Evolutionary conservation across 164 flowering plant species (phyloP), one percentile per base, ranked within the genome.

Genomic region (Magnolia sinica): DNA sequence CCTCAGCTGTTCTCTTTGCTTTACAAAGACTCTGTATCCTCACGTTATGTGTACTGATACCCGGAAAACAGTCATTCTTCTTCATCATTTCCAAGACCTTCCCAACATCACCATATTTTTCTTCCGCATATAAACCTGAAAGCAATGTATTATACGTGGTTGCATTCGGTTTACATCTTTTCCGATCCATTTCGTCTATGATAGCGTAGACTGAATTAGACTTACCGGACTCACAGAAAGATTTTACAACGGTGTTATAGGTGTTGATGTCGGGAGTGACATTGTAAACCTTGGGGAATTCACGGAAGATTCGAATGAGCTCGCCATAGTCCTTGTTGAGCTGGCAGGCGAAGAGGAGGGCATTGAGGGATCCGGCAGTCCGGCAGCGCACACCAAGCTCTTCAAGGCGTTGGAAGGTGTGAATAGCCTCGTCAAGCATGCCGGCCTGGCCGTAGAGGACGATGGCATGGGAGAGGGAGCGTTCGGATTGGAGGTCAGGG

Each of bases 11-110:
- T 75, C 67, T 92, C 84, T 73, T 82, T 58, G 88, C 75, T 72
- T 91, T 91, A 80, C 97, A 95, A 78, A 95, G 79, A 79, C 95
- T 84, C 82, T 81, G 79, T 52, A 95, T 91, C 87, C 94, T 87
- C 3, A 85, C 74, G 71, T 92, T 95, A 73, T 88, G 88, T 2
- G 73, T 91, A 61, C 85, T 65, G 61, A 91, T 22, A 61, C 93
- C 89, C 1, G 72, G 81, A 8, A 3, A 20, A 37, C 85, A 68
- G 0, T 73, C 78, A 37, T 81, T 75, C 77, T 86, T 80, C 76
- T 81, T 74, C 95, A 91, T 95, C 87, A 91, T 64, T 19, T 86
- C 73, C 83, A 93, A 80, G 49, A 95, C 91, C 68, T 87, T 90
- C 79, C 83, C 93, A 61, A 91, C 94, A 70, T 95, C 95, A 1